Evolutionary conservation across 1,139 yeast genomes (phyloP).

Genomic region (Blastobotrys ciferrii): DNA sequence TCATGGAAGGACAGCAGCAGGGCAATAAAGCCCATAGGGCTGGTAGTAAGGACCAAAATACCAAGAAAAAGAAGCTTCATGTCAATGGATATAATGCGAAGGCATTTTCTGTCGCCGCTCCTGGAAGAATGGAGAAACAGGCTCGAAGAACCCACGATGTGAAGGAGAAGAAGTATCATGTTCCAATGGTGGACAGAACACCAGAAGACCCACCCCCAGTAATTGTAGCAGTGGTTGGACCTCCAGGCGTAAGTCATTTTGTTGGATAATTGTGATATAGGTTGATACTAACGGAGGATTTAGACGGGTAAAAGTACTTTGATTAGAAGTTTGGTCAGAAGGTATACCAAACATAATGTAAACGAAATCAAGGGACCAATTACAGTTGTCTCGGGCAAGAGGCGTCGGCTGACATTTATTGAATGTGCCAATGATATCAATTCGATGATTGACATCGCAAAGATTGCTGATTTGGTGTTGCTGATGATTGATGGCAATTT

Average conservation of each 20-base stretch:
- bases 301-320: conserved; percentile 89
- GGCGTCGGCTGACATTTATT: conserved; percentile 86
- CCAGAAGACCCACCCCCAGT: conserved; percentile 99
- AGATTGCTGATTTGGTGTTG: conserved; percentile 88
- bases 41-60: conserved; percentile 47
- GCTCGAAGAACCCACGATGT: conserved; percentile 81
- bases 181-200: conserved; percentile 95
- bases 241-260: conserved; percentile 63
- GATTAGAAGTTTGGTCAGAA: conserved; percentile 81
- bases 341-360: conserved; percentile 85
- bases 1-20: conserved; percentile 22
- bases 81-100: conserved; percentile 89
- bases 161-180: conserved; percentile 84
- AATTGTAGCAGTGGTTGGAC: conserved; percentile 95
- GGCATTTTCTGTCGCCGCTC: conserved; percentile 93
- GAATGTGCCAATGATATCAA: conserved; percentile 92
- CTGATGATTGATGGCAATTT: conserved; percentile 93
- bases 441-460: conserved; percentile 95
- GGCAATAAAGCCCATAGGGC: conserved; percentile 49
- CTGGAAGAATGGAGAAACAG: conserved; percentile 80
- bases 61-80: conserved; percentile 84
- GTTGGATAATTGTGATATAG: background rate
- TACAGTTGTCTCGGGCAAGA: conserved; percentile 95
- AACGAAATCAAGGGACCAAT: conserved; percentile 92
- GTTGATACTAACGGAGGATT: conserved; percentile 9